Percentiles rank a stretch among this genome's conserved stretches.
phyloP scores from a whole-genome alignment of 73 alveolate species.

The Paramecium primaurelia region DNA sequence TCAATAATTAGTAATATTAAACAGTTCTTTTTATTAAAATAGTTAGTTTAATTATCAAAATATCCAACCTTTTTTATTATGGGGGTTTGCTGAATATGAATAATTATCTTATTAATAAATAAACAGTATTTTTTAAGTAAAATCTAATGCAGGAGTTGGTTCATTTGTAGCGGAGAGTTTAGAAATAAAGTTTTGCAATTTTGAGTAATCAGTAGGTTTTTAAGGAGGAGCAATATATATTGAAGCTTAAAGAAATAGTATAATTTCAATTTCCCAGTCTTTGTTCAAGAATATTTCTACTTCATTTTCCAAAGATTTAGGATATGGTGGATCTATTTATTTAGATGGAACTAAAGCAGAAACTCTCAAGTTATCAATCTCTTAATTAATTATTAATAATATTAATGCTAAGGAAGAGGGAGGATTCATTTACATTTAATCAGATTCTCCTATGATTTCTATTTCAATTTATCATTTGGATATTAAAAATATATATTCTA shows the following conservation, averaged over 20 bases:
- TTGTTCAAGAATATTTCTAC: background rate
- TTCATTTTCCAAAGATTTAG: background rate
- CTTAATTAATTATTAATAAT: background rate
- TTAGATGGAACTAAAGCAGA: background rate
- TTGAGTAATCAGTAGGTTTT: background rate
- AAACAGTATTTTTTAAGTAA: background rate
- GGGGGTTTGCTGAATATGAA: background rate
- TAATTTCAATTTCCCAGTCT: background rate
- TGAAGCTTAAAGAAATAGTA: background rate
- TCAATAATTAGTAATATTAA: background rate
- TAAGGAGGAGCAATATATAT: background rate
- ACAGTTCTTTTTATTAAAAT: background rate
- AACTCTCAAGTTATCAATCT: background rate
- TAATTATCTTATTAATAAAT: background rate
- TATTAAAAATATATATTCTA: background rate
- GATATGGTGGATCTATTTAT: background rate
- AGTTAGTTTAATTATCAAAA: background rate
- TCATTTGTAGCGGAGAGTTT: background rate
- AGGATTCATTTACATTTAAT: background rate
- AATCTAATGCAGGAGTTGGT: background rate
- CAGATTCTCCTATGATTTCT: background rate
- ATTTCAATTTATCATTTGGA: background rate
- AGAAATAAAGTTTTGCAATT: background rate
- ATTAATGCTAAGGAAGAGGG: background rate
- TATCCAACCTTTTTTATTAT: background rate